Evolutionary conservation across 495 filamentous ascomycete species (phyloP), one percentile per base, ranked within the genome.

Genomic region (Lepidopterella palustris): DNA sequence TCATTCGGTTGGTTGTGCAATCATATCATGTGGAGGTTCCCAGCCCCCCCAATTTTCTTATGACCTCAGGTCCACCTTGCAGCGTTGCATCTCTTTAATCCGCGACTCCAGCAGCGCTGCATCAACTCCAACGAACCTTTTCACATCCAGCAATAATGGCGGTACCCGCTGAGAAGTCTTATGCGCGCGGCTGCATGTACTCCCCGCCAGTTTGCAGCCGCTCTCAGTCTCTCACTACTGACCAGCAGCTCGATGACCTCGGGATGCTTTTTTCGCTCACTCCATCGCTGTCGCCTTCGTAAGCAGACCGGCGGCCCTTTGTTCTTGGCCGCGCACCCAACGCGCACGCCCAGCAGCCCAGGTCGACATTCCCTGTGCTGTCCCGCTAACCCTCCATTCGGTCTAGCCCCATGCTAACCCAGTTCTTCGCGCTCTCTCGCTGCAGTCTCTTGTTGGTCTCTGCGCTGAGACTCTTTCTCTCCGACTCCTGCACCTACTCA

Each of bases 71-170:
- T 25, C 47, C 47, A 50, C 21, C 47, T 50, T 26, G 47, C 20
- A 50, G 47, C 47, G 47, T 50, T 50, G 47, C 47, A 50, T 50
- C 20, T 50, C 47, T 50, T 50, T 25, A 50, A 42, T 42, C 35
- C 35, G 18, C 35, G 35, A 25, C 47, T 25, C 47, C 47, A 49
- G 18, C 45, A 49, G 3, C 24, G 45, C 35, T 42, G 35, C 35
- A 35, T 35, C 45, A 5, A 49, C 23, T 15, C 47, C 15, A 5
- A 15, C 47, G 15, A 15, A 18, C 21, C 47, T 50, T 27, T 25
- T 24, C 47, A 27, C 47, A 24, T 11, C 47, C 25, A 24, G 47
- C 47, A 8, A 50, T 27, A 27, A 24, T 15, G 47, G 15, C 24
- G 13, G 23, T 13, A 50, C 47, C 18, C 13, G 13, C 35, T 15